Base-by-base conservation (phyloP, 192 early-diverging fungal species). In the Spinellus fusiger region DNA sequence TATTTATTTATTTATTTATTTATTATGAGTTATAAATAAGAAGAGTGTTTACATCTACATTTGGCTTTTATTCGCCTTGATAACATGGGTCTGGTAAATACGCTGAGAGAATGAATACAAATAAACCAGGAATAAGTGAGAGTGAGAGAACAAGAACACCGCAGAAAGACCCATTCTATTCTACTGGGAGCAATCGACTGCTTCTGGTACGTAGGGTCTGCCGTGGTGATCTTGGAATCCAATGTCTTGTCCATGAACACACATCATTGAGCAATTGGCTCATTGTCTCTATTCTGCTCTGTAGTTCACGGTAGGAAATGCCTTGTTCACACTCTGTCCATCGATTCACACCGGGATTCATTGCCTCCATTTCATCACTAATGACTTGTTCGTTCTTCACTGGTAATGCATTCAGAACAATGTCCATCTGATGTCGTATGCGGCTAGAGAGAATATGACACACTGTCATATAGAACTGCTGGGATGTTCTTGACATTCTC, bases 281-380 rank as follows among this genome's bases (percentile, higher is more conserved):
- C 3, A 60, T 23, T 4, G 15, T 13, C 7, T 15, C 16, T 18
- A 67, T 58, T 4, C 65, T 22, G 6, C 7, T 32, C 47, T 67
- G 50, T 7, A 67, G 31, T 22, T 57, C 56, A n/a, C 65, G 65
- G 44, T 32, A 67, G 4, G 48, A 47, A 26, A 67, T 60, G 7
- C 40, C 65, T 22, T 59, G n/a, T 10, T 54, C 52, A 32, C 9
- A n/a, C 15, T 15, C 47, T 12, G 26, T 16, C 32, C 62, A 55
- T 7, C 59, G 58, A 28, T 61, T 49, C 13, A 61, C 10, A 13
- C 40, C 28, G 18, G 28, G 27, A 44, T 54, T 44, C 28, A 46
- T 20, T n/a, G 59, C 51, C 13, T 67, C 56, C 12, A 37, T 49
- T 20, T 67, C 52, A 8, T 61, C 58, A 6, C 16, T 31, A 8